Conservation (phyloP, 2,329 filamentous ascomycete species). For the Venturia carpophila region DNA sequence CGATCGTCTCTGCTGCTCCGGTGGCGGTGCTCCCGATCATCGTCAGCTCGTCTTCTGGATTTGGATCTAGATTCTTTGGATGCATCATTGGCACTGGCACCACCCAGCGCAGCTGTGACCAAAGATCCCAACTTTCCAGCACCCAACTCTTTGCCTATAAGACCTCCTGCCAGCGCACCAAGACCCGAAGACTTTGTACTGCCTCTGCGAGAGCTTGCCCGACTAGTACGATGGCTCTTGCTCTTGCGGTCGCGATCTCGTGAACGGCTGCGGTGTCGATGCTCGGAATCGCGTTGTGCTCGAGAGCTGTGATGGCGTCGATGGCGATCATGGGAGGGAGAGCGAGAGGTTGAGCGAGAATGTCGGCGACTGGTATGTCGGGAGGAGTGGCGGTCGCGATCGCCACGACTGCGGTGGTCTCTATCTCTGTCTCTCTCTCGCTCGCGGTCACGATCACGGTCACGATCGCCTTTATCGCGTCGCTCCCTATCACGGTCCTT, state of each 20-base stretch:
- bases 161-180: conserved; percentile 13
- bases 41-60: background rate
- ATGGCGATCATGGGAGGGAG: conserved; percentile 6
- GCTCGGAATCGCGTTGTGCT: background rate
- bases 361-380: conserved; percentile 3
- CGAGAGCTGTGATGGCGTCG: conserved; percentile 1
- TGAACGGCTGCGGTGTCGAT: conserved; percentile 1
- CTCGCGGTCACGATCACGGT: background rate
- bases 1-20: background rate
- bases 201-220: conserved; percentile 7
- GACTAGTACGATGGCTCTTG: conserved; percentile 6
- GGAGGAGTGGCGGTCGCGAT: conserved; percentile 6
- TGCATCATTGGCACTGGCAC: conserved; percentile 1
- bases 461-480: background rate
- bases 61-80: conserved; percentile 2
- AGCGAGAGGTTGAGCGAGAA: conserved; percentile 5
- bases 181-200: conserved; percentile 8
- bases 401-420: background rate
- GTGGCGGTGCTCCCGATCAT: background rate
- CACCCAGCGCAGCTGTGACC: conserved; percentile 9
- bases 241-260: conserved; percentile 9
- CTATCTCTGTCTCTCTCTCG: background rate
- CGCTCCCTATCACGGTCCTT: conserved; percentile 8
- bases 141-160: conserved; percentile 11
- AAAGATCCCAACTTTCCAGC: conserved; percentile 12